phyloP scores from a whole-genome alignment of 2,329 filamentous ascomycete species.

The Lasiodiplodia citricola region DNA sequence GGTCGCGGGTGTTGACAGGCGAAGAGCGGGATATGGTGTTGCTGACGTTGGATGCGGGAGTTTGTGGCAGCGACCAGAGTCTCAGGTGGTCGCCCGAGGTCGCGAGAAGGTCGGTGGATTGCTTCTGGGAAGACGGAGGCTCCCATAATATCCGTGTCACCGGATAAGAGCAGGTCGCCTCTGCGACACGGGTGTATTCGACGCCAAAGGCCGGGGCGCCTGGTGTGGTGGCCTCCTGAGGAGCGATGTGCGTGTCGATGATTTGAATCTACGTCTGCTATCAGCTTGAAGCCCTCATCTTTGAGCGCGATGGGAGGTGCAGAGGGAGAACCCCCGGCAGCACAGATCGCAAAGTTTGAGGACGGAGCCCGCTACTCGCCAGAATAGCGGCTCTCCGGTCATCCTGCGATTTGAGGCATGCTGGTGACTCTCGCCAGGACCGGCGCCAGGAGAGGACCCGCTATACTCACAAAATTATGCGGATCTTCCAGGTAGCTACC shows the following conservation, averaged over 20 bases:
- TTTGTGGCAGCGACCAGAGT: conserved; percentile 83
- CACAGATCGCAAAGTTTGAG: background rate
- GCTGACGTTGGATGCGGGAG: conserved; percentile 59
- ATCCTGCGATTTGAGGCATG: background rate
- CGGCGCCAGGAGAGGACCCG: background rate
- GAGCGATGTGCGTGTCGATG: conserved; percentile 80
- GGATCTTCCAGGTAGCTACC: conserved; percentile 97
- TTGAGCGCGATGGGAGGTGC: background rate
- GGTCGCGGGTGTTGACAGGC: conserved; percentile 64
- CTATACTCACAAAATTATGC: conserved; percentile 83
- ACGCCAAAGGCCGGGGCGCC: conserved; percentile 76
- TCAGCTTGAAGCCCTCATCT: background rate
- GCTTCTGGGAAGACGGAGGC: conserved; percentile 91
- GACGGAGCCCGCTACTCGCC: background rate
- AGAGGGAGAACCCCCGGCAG: background rate
- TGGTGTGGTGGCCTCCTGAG: conserved; percentile 70
- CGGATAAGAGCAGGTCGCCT: conserved; percentile 97
- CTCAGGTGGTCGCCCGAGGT: conserved; percentile 94
- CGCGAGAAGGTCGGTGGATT: conserved; percentile 90
- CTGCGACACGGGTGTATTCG: conserved; percentile 91
- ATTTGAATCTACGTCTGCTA: conserved; percentile 80
- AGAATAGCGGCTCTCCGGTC: background rate
- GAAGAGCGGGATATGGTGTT: conserved; percentile 73
- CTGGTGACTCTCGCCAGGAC: background rate
- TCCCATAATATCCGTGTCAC: conserved; percentile 97